Conservation (phyloP, 805 yeast species). For the Candida endomychidarum region DNA sequence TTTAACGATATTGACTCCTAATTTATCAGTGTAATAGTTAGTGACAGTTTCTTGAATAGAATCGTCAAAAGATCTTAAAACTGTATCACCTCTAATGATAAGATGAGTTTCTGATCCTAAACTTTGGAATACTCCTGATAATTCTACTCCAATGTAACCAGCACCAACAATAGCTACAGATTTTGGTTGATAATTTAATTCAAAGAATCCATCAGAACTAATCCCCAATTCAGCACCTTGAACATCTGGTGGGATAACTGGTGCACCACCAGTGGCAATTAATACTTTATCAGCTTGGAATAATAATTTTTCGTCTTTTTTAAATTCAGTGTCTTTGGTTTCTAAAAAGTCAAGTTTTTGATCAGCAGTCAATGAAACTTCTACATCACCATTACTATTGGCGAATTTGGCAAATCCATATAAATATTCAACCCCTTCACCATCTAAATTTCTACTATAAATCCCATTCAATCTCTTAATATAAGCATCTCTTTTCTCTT, state of each 20-base stretch:
- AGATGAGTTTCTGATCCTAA: constrained; percentile 84
- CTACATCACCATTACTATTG: constrained; percentile 64
- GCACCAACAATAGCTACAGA: constrained; percentile 95
- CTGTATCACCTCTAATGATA: constrained; percentile 88
- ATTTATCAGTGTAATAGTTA: constrained; percentile 68
- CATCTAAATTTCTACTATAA: constrained; percentile 80
- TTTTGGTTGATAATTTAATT: constrained; percentile 79
- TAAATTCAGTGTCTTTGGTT: constrained; percentile 22
- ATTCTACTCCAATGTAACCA: constrained; percentile 95
- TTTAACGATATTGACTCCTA: constrained; percentile 81
- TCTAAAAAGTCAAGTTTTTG: constrained; percentile 38
- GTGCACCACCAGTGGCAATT: constrained; percentile 92
- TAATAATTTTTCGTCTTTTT: constrained; percentile 53
- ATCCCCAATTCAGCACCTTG: constrained; percentile 84
- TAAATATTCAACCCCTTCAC: constrained; percentile 84
- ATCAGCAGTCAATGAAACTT: constrained; percentile 56
- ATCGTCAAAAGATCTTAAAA: constrained; percentile 84
- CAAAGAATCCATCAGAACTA: constrained; percentile 89
- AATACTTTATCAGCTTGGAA: constrained; percentile 81
- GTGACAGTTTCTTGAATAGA: constrained; percentile 78
- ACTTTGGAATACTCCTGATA: constrained; percentile 91
- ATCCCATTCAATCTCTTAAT: constrained; percentile 86
- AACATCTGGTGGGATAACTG: constrained; percentile 65
- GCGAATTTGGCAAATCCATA: constrained; percentile 85
- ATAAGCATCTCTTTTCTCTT: constrained; percentile 90